These are phyloP conservation scores for Boletus fagicola DNA, from an alignment of 768 basidiomycete species.

Conservation along the genomic window DNA sequence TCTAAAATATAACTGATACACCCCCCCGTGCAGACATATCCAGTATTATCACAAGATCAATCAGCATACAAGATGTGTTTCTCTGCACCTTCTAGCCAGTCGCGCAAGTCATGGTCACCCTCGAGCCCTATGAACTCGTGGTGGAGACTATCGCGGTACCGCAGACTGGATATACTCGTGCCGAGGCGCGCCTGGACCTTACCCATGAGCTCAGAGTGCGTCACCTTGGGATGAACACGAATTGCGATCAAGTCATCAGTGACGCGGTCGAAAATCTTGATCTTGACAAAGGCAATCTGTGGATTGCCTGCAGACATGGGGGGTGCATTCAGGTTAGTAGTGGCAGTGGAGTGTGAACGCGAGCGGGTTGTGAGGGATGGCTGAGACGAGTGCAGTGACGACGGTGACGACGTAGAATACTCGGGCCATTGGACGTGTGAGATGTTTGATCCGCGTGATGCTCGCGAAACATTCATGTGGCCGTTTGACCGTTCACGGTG, in stretches of 20 bases:
- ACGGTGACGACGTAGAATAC: slow-evolving; percentile 40
- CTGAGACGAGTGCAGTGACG: slow-evolving; percentile 51
- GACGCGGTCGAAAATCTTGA: slow-evolving; percentile 94
- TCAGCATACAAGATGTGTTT: slow-evolving; percentile 84
- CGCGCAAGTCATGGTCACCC: slow-evolving; percentile 59
- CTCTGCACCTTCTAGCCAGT: slow-evolving; percentile 77
- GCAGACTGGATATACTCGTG: slow-evolving; percentile 61
- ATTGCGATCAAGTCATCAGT: slow-evolving; percentile 97
- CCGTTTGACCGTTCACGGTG: slow-evolving; percentile 34
- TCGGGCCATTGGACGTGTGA: slow-evolving; percentile 32
- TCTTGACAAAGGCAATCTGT: slow-evolving; percentile 91
- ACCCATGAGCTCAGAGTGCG: slow-evolving; percentile 81
- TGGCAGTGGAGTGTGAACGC: slow-evolving; percentile 55
- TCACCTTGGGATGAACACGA: slow-evolving; percentile 90
- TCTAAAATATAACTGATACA: slow-evolving; percentile 29
- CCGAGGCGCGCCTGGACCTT: slow-evolving; percentile 90
- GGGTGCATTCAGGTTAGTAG: slow-evolving; percentile 55
- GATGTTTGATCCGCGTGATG: slow-evolving; percentile 31
- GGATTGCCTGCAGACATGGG: slow-evolving; percentile 75
- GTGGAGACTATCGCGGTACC: slow-evolving; percentile 72
- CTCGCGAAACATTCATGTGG: slow-evolving; percentile 20
- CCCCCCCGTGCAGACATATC: slow-evolving; percentile 9
- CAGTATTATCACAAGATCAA: slow-evolving; percentile 32
- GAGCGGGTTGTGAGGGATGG: slow-evolving; percentile 52
- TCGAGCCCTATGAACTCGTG: slow-evolving; percentile 63